Conservation (phyloP, 1,139 yeast genomes). For the Pichia sp. region DNA sequence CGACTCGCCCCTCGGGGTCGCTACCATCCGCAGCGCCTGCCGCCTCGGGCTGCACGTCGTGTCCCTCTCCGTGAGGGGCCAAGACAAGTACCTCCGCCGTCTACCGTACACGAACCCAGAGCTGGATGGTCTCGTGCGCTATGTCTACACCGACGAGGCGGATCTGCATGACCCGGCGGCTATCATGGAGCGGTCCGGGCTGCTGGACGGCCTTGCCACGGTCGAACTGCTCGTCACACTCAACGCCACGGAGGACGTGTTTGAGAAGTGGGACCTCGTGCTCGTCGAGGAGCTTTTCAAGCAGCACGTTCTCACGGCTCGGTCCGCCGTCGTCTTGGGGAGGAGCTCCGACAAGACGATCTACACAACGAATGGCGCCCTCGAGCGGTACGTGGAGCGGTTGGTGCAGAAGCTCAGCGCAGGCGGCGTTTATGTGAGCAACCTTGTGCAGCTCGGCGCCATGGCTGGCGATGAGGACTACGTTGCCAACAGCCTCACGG, state of each 20-base stretch:
- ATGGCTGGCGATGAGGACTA: conserved; percentile 12
- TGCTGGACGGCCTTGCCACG: not conserved
- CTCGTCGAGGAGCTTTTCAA: conserved; percentile 2
- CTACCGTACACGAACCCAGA: conserved; percentile 14
- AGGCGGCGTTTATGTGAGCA: not conserved
- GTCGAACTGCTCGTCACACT: conserved; percentile 10
- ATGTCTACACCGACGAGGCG: not conserved
- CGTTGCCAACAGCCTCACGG: conserved; percentile 7
- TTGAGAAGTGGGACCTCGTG: conserved; percentile 13
- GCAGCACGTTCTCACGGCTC: not conserved
- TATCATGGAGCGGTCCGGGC: not conserved
- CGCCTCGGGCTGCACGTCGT: conserved; percentile 4
- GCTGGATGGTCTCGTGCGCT: not conserved
- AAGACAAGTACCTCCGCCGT: too few species aligned
- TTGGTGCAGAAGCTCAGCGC: not conserved
- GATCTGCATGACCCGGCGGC: not conserved
- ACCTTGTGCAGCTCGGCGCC: conserved; percentile 8
- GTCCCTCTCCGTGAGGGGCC: not conserved
- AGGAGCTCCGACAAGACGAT: conserved; percentile 4
- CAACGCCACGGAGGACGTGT: conserved; percentile 8
- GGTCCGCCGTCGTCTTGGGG: conserved; percentile 10
- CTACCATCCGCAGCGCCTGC: conserved; percentile 2
- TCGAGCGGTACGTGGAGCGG: conserved; percentile 3
- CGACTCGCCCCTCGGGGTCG: conserved; percentile 8
- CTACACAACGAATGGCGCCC: conserved; percentile 3